Base-by-base conservation (phyloP, 192 early-diverging fungal species). In the Entomortierella lignicola region DNA sequence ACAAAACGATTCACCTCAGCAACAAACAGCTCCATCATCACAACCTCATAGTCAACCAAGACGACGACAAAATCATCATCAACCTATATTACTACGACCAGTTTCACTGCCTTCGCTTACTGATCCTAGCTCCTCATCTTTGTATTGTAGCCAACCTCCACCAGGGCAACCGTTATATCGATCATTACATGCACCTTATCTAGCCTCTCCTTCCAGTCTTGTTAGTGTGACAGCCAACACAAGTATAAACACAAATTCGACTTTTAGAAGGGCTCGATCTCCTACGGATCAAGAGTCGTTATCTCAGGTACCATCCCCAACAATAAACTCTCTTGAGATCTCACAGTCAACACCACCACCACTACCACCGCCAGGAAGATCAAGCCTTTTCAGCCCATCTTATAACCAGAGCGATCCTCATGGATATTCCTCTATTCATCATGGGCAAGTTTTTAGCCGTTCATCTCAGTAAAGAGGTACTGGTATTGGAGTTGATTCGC, bases 141-240 rank as follows among this genome's bases (percentile, higher is more conserved):
- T 55, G 8, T 51, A 65, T 18, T 62, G 32, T 12, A 60, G 54
- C 20, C 57, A 55, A 23, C 72, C 72, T 17, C 72, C 72, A 17
- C 72, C 72, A 34, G 72, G 72, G 2, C 72, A 75, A 42, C 72
- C 72, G n/a, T 52, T 75, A 17, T 75, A 63, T n/a, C 25, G 65
- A 18, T 75, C 72, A 18, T 10, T 75, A 11, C 60, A 66, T 57
- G 72, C 64, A 2, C 72, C 71, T 0, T 72, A 72, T n/a, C 25
- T 65, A 7, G 47, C 68, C 8, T 75, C 72, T 0, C 72, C 72
- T 25, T 55, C 57, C 10, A 61, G 64, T 41, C 65, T 34, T 42
- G 50, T 42, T 48, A 64, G 61, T 15, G 27, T 57, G 2, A 34
- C 37, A 0, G 58, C 62, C 8, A 63, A 13, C 48, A 30, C 54